Evolutionary conservation across 495 filamentous ascomycete species (phyloP).

Genomic region (Articulospora tetracladia): DNA sequence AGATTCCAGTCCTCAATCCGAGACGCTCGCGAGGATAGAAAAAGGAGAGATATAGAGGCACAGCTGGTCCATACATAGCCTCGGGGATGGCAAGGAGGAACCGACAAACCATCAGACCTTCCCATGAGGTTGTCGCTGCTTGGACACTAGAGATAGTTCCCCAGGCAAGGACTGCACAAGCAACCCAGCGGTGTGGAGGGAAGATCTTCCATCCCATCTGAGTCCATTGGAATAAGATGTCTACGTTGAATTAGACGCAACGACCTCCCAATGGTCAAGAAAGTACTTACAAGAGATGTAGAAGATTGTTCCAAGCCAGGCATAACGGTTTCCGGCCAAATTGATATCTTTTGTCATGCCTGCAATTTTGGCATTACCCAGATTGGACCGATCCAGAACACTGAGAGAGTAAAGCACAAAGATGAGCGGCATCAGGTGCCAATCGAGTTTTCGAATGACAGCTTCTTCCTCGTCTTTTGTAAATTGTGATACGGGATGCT

Average conservation of each 20-base stretch:
- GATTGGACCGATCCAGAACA: conserved; percentile 57
- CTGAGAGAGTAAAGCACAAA: conserved; percentile 40
- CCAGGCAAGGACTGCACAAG: conserved; percentile 51
- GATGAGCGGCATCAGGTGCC: conserved; percentile 46
- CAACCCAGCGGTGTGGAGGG: conserved; percentile 30
- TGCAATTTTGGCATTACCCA: conserved; percentile 57
- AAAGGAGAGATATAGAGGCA: conserved; percentile 64
- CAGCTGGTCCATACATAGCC: conserved; percentile 62
- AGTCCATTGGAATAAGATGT: conserved; percentile 35
- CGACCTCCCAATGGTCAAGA: not conserved
- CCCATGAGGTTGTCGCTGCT: conserved; percentile 79
- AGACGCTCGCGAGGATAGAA: conserved; percentile 45
- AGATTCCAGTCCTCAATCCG: conserved; percentile 50
- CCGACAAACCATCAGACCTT: conserved; percentile 59
- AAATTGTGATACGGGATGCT: not conserved
- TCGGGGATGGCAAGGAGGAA: conserved; percentile 52
- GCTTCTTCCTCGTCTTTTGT: conserved; percentile 11
- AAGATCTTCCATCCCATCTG: conserved; percentile 38
- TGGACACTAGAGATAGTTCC: conserved; percentile 76
- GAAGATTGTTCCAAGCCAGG: conserved; percentile 32
- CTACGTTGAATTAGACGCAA: not conserved
- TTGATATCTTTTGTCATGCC: conserved; percentile 21
- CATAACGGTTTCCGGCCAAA: conserved; percentile 20
- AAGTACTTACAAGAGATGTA: conserved; percentile 23
- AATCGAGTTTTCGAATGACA: conserved; percentile 45